Evolutionary conservation across 441 rosid species (phyloP).

Genomic region (Manihot esculenta): DNA sequence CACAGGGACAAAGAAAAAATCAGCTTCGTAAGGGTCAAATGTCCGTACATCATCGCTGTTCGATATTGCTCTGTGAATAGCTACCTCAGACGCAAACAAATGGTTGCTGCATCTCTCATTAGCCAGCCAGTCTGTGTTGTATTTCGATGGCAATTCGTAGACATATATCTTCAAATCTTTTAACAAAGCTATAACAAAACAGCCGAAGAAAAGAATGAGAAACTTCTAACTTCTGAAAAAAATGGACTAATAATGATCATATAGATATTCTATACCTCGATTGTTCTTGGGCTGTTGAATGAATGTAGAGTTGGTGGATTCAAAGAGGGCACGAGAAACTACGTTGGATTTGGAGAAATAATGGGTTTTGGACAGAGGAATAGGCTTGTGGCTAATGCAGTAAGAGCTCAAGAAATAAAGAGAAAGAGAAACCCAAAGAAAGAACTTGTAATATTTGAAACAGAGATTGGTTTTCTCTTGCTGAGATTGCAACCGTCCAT

Average conservation of each 20-base stretch:
- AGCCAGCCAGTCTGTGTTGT: constrained; percentile 72
- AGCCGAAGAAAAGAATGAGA: too few relatives aligned
- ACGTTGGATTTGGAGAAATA: constrained; percentile 40
- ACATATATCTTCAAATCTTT: constrained; percentile 69
- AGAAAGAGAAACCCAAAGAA: constrained; percentile 68
- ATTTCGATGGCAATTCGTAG: constrained; percentile 74
- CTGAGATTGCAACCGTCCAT: constrained; percentile 32
- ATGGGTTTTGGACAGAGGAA: constrained; percentile 41
- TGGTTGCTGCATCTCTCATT: constrained; percentile 80
- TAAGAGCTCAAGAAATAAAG: constrained; percentile 76
- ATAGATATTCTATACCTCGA: constrained; percentile 22
- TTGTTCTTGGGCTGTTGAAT: constrained; percentile 22
- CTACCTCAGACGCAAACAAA: constrained; percentile 91
- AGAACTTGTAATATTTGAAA: constrained; percentile 72
- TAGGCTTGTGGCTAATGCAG: constrained; percentile 54
- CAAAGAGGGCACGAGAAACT: constrained; percentile 68
- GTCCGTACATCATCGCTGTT: constrained; percentile 61
- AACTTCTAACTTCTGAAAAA: too few relatives aligned
- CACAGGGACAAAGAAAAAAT: constrained; percentile 88
- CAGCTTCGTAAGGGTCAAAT: constrained; percentile 77
- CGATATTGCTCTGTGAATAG: constrained; percentile 68
- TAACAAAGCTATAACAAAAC: constrained; percentile 35
- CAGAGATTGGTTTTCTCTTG: constrained; percentile 49
- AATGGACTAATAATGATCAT: background rate
- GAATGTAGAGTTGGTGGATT: constrained; percentile 42